Evolutionary conservation across 139 green algal genomes (phyloP), one percentile per base, ranked within the genome.

Genomic region (Chlorella sp.): DNA sequence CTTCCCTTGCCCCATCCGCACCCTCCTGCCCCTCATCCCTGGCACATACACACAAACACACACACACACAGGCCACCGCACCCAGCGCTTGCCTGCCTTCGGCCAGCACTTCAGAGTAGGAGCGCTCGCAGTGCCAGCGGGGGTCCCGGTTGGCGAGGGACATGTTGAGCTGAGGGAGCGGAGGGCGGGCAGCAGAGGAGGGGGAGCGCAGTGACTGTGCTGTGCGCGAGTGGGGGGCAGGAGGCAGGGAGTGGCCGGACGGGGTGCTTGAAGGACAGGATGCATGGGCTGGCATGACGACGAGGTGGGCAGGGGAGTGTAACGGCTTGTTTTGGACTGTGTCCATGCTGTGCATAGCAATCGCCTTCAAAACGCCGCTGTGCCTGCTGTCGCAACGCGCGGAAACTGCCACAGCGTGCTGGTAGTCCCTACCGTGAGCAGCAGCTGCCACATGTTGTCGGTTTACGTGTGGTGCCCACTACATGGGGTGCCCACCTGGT

Each of bases 81-180:
- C 4, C 16, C 28, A 32, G n/a, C 14, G 71, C 79, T 36, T 37
- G 80, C 71, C 86, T 83, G 21, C 91, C 91, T 22, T 30, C 40
- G 2, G 34, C 37, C 28, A 93, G 66, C 24, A 22, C 60, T 14
- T 91, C 61, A 34, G 42, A 60, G 73, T 92, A 95, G 0, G n/a
- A 76, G 30, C 93, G 90, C 83, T 93, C 91, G 36, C 90, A 94
- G 86, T 95, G 95, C 95, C 95, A 97, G 26, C 94, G 88, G 28
- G 39, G 48, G 87, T 96, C 94, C 32, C 90, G 82, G 36, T 89
- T 80, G 22, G 37, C 40, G 34, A 95, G 86, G 9, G 71, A 16
- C 0, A 89, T 37, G 90, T 91, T 90, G 85, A 95, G 57, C 92
- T 95, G 93, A 18, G 4, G 53, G 37, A 26, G 48, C 7, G 48